Base-by-base conservation (phyloP, 352 stramenopile genomes). In the Phytophthora pluvialis region DNA sequence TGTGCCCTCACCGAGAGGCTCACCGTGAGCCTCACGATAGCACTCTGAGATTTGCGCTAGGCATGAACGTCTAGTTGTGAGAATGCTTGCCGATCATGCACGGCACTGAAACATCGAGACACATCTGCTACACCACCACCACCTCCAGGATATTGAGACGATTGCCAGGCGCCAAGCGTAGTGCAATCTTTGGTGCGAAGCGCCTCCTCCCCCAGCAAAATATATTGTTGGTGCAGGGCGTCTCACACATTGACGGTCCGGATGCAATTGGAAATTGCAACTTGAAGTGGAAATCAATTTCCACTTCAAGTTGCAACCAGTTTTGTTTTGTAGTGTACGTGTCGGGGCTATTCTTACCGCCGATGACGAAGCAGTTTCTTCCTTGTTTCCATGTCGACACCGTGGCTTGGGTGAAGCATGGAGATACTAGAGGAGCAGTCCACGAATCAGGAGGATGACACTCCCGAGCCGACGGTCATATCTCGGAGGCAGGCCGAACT, bases 401-500 rank as follows among this genome's bases (percentile, higher is more conserved):
- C 1, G 28, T n/a, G 29, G 13, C 42, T 47, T 36, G 21, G 21
- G 45, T 50, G 38, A 67, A 72, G 58, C 4, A 64, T 72, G 64
- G 44, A 51, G 25, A 42, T 43, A 43, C 46, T 36, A 9, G 40
- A 40, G 36, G 49, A 54, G 13, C 56, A 63, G 26, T 35, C 28
- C 18, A 65, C 35, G 1, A 77, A 53, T 10, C 28, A 53, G 13
- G 45, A 69, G 5, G 46, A 73, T 26, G 60, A 40, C 2, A 9
- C 29, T 26, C 18, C 53, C 12, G 65, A 70, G 10, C 13, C 60
- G n/a, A 70, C 60, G 4, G 35, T 53, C 15, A 47, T 70, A n/a
- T 70, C 53, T 31, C 46, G 60, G 45, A 54, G 59, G 40, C 51
- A 73, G 29, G 48, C 60, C 16, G 78, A 85, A 54, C 60, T 88